Evolutionary conservation across 768 basidiomycete species (phyloP).

Genomic region (Hygrophoropsis aurantiaca): DNA sequence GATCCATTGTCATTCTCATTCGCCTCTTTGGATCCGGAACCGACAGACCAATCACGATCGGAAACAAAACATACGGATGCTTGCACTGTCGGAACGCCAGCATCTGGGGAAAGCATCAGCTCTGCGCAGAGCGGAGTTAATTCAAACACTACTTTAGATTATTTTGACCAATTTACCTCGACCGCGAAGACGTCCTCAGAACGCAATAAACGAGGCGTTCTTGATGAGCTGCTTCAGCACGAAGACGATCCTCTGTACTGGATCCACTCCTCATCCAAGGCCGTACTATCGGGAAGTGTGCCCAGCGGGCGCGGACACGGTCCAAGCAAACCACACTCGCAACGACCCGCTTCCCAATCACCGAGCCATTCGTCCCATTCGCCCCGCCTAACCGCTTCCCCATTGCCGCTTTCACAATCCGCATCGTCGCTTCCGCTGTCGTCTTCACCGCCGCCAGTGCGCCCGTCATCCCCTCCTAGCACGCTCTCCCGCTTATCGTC

Average conservation of each 20-base stretch:
- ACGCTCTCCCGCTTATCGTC: constrained; percentile 48
- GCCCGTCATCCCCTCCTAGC: constrained; percentile 27
- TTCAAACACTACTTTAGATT: constrained; percentile 39
- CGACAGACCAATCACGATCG: background rate
- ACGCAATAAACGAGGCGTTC: constrained; percentile 48
- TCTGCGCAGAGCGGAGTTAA: constrained; percentile 9
- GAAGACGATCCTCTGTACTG: constrained; percentile 75
- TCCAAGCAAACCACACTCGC: background rate
- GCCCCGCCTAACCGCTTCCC: background rate
- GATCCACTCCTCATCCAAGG: constrained; percentile 20
- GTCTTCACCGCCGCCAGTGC: background rate
- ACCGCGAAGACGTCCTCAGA: constrained; percentile 56
- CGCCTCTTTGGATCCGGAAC: background rate
- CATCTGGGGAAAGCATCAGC: background rate
- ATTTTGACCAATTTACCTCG: constrained; percentile 62
- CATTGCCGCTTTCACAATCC: background rate
- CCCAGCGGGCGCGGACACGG: constrained; percentile 1
- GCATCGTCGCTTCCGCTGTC: background rate
- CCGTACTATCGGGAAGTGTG: background rate
- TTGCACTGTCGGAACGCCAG: background rate
- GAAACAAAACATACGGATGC: background rate
- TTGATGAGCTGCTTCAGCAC: constrained; percentile 64
- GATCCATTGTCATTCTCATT: constrained; percentile 43
- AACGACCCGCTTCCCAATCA: background rate
- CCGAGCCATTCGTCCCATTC: background rate